A percentile compares a stretch with the other conserved stretches of the same genome.
These are phyloP conservation scores for Botryotinia convoluta DNA, from an alignment of 2,329 filamentous ascomycete species.

Conservation along the genomic window DNA sequence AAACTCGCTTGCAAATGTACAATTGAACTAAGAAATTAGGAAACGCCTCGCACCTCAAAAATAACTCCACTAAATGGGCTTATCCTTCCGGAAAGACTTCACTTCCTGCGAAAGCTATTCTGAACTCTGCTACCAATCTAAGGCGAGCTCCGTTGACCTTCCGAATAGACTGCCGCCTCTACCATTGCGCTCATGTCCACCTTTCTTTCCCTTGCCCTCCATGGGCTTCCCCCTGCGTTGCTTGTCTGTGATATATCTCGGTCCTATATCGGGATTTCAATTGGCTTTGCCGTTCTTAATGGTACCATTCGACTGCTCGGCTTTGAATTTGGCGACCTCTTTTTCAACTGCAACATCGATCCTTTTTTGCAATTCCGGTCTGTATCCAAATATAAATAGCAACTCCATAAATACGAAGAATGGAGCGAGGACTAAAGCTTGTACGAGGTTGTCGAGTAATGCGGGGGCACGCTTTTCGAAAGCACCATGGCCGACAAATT, in stretches of 20 bases:
- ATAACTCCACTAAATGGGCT: neutral
- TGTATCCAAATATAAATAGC: slow-evolving; percentile 86
- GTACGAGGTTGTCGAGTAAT: slow-evolving; percentile 84
- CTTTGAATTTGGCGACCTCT: slow-evolving; percentile 73
- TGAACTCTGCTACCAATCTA: neutral
- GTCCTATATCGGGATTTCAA: slow-evolving; percentile 20
- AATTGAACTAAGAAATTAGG: slow-evolving; percentile 8
- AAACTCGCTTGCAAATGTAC: slow-evolving; percentile 17
- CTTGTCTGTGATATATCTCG: neutral
- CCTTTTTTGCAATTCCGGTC: slow-evolving; percentile 78
- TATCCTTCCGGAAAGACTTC: neutral
- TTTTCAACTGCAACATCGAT: slow-evolving; percentile 72
- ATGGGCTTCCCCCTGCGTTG: neutral
- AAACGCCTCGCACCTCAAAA: slow-evolving; percentile 21
- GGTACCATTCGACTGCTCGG: slow-evolving; percentile 48
- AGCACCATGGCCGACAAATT: slow-evolving; percentile 87
- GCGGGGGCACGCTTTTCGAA: slow-evolving; percentile 89
- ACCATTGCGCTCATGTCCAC: neutral
- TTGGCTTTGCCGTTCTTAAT: slow-evolving; percentile 52
- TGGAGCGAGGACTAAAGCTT: slow-evolving; percentile 88
- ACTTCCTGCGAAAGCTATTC: slow-evolving; percentile 1
- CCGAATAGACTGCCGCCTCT: too few species aligned
- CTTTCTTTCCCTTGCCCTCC: neutral
- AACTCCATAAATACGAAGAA: slow-evolving; percentile 97
- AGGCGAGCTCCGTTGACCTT: neutral